Conservation (phyloP, 2,329 filamentous ascomycete genomes). For the Pseudocercospora eumusae region DNA sequence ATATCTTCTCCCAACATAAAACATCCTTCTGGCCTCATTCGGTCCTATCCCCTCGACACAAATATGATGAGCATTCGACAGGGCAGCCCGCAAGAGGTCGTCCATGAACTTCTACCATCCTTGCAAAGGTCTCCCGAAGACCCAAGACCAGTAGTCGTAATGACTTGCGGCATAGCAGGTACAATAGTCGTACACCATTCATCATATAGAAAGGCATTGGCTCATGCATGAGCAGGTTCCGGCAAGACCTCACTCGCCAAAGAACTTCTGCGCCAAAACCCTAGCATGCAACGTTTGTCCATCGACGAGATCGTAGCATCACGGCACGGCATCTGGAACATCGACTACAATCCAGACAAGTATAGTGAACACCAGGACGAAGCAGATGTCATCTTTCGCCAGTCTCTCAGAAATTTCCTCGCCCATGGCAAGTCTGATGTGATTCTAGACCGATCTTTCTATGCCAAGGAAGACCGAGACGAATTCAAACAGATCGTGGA, state of each 20-base stretch:
- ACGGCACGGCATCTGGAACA: constrained; percentile 13
- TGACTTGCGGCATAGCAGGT: constrained; percentile 22
- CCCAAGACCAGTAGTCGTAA: constrained; percentile 4
- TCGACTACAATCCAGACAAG: constrained; percentile 13
- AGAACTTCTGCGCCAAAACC: constrained; percentile 4
- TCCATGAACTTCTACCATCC: not conserved
- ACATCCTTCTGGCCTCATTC: no score
- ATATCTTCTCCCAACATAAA: not conserved
- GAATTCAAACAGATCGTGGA: constrained; percentile 15
- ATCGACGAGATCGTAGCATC: constrained; percentile 16
- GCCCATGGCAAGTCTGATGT: not conserved
- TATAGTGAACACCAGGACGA: constrained; percentile 12
- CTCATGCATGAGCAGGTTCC: constrained; percentile 4
- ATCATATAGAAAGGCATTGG: not conserved
- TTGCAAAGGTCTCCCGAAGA: not conserved
- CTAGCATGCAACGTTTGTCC: constrained; percentile 10
- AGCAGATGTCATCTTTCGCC: constrained; percentile 5
- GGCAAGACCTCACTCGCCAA: constrained; percentile 18
- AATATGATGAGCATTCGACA: not conserved
- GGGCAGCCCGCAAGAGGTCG: not conserved
- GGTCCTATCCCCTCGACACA: not conserved
- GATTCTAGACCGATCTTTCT: constrained; percentile 19
- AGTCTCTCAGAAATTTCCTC: not conserved
- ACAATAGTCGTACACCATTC: not conserved
- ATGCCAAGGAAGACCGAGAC: constrained; percentile 17